phyloP scores from a whole-genome alignment of 2,329 filamentous ascomycete genomes.

The Trichocomaceae sp. region DNA sequence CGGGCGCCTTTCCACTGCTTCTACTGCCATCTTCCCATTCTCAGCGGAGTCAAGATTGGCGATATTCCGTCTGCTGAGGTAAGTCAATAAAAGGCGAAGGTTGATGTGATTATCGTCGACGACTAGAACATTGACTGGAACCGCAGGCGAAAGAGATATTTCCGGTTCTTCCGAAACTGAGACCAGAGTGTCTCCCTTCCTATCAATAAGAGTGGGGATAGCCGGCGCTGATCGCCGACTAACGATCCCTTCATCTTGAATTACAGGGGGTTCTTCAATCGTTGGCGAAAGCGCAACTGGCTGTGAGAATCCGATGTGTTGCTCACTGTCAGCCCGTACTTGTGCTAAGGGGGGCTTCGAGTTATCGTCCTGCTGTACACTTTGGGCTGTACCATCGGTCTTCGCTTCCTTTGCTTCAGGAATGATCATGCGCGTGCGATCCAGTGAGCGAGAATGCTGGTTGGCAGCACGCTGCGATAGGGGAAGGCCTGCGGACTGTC shows the following conservation, averaged over 20 bases:
- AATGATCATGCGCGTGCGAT: slow-evolving; percentile 5
- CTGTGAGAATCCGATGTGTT: neutral
- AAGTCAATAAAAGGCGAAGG: slow-evolving; percentile 39
- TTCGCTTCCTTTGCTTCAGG: slow-evolving; percentile 9
- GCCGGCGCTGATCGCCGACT: slow-evolving; percentile 7
- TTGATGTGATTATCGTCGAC: slow-evolving; percentile 45
- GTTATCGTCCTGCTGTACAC: neutral
- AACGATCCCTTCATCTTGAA: neutral
- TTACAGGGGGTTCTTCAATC: neutral
- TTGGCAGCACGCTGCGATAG: neutral
- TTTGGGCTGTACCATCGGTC: neutral
- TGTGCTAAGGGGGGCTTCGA: neutral
- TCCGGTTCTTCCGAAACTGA: neutral
- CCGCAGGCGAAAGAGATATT: neutral
- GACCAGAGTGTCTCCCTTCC: neutral
- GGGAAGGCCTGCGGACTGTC: slow-evolving; percentile 13
- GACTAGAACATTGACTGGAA: slow-evolving; percentile 30
- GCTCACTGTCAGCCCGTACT: slow-evolving; percentile 2
- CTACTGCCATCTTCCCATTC: slow-evolving; percentile 39
- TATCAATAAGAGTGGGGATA: neutral
- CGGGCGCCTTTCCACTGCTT: slow-evolving; percentile 29
- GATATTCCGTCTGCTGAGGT: slow-evolving; percentile 35
- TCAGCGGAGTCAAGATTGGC: slow-evolving; percentile 33
- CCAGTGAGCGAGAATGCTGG: slow-evolving; percentile 1
- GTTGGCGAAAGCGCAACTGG: neutral